Evolutionary conservation across 768 basidiomycete genomes (phyloP).

Genomic region (Clavaria fumosa): DNA sequence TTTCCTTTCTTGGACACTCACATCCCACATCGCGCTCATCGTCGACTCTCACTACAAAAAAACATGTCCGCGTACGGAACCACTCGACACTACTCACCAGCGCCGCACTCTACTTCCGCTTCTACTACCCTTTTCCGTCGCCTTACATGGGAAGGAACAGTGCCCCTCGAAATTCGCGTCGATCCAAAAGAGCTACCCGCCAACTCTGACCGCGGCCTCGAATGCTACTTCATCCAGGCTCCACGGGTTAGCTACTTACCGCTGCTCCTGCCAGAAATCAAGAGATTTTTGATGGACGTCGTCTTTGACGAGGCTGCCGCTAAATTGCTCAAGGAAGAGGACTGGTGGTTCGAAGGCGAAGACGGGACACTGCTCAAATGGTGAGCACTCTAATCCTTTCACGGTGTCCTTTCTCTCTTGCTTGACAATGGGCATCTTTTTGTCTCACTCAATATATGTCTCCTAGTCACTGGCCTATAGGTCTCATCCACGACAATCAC

Average conservation of each 20-base stretch:
- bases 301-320: constrained; percentile 80
- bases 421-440: no score
- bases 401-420: not conserved
- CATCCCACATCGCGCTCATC: no score
- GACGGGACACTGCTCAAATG: constrained; percentile 75
- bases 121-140: constrained; percentile 64
- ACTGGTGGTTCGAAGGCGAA: constrained; percentile 97
- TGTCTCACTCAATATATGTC: not conserved
- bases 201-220: constrained; percentile 76
- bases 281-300: constrained; percentile 78
- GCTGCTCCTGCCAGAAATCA: constrained; percentile 76
- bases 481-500: constrained; percentile 83
- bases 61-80: constrained; percentile 39
- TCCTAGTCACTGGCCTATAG: constrained; percentile 96
- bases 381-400: constrained; percentile 27
- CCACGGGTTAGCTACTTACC: constrained; percentile 90
- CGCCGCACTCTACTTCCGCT: constrained; percentile 21
- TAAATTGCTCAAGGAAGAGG: constrained; percentile 64
- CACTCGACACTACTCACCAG: constrained; percentile 27
- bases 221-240: constrained; percentile 83
- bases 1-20: no score
- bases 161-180: constrained; percentile 79
- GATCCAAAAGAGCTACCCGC: constrained; percentile 83
- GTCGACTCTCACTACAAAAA: no score
- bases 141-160: constrained; percentile 82